Percentiles rank a stretch among this genome's conserved stretches.
Conservation (phyloP, 495 filamentous ascomycete genomes). For the Aspergillus olivimuriae region DNA sequence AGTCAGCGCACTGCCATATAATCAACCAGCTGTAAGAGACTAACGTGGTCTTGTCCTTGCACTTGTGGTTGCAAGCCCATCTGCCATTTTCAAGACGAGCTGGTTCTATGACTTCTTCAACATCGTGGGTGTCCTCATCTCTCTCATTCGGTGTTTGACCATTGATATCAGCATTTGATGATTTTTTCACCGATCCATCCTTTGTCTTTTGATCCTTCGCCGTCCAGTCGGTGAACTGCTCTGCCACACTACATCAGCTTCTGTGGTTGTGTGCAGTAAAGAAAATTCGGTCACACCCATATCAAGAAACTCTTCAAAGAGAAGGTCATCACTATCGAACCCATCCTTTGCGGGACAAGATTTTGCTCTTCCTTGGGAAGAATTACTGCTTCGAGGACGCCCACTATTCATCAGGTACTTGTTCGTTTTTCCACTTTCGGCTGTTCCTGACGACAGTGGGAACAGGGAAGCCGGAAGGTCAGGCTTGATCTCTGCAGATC, state of each 20-base stretch:
- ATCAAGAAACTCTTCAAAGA: slow-evolving; percentile 49
- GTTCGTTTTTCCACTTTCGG: not conserved
- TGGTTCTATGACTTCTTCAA: slow-evolving; percentile 35
- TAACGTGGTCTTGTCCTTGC: slow-evolving; percentile 64
- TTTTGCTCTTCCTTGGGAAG: slow-evolving; percentile 5
- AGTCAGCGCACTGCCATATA: not conserved
- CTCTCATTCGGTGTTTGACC: slow-evolving; percentile 5
- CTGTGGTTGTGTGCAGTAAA: not conserved
- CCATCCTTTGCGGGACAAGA: slow-evolving; percentile 26
- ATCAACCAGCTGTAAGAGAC: not conserved
- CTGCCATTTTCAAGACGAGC: slow-evolving; percentile 69
- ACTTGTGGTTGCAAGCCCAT: slow-evolving; percentile 83
- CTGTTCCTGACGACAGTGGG: slow-evolving; percentile 14
- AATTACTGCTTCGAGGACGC: slow-evolving; percentile 5
- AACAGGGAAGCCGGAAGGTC: slow-evolving; percentile 54
- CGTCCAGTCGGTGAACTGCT: slow-evolving; percentile 13
- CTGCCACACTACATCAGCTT: not conserved
- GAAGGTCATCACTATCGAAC: slow-evolving; percentile 51
- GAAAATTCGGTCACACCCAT: slow-evolving; percentile 19
- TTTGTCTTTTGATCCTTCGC: slow-evolving; percentile 1
- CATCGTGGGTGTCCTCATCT: slow-evolving; percentile 11
- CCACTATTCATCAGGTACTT: slow-evolving; percentile 5
- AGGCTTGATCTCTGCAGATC: slow-evolving; percentile 54
- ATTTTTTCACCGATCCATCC: not conserved
- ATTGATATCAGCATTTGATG: slow-evolving; percentile 1